Evolutionary conservation across 106 monocot species (phyloP), one percentile per base, ranked within the genome.

Genomic region (Agapanthus africanus): DNA sequence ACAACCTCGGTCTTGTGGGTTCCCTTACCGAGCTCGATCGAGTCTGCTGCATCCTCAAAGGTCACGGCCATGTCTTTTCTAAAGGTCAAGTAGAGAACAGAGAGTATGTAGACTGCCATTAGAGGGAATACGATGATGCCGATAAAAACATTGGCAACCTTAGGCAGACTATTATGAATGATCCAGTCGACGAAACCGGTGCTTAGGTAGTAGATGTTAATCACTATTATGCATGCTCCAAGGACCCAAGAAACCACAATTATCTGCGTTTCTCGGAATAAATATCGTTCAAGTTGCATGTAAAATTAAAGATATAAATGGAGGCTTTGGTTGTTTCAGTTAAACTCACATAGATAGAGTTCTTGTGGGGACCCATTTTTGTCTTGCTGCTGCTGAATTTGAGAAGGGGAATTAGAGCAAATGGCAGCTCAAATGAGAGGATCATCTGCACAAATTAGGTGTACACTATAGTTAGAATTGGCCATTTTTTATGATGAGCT

Each of bases 281-380:
- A n/a, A n/a, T n/a, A n/a, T n/a, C n/a, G n/a, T n/a, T n/a, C n/a
- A n/a, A n/a, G n/a, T n/a, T n/a, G n/a, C n/a, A n/a, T n/a, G n/a
- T n/a, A n/a, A n/a, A n/a, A n/a, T n/a, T n/a, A n/a, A n/a, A n/a
- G n/a, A n/a, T n/a, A n/a, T n/a, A n/a, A n/a, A n/a, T n/a, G n/a
- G 46, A 47, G 46, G 16, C 6, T 15, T 47, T 13, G 4, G 19
- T 47, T 47, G 13, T 15, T 15, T 47, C 19, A 47, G 46, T 47
- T 47, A 19, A 36, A 67, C 89, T 73, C 68, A 93, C 89, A 70
- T 72, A 84, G 14, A 89, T 69, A 6, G 93, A 90, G 75, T 93
- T 93, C 74, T 80, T 87, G 71, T 93, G 86, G 1, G 81, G 79
- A 16, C 93, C 89, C 93, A 93, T 90, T 59, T 90, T 93, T 6